Percentiles rank a stretch among this genome's conserved stretches.
phyloP scores from a whole-genome alignment of 148 eudicot genomes.

The Linanthus parryae region DNA sequence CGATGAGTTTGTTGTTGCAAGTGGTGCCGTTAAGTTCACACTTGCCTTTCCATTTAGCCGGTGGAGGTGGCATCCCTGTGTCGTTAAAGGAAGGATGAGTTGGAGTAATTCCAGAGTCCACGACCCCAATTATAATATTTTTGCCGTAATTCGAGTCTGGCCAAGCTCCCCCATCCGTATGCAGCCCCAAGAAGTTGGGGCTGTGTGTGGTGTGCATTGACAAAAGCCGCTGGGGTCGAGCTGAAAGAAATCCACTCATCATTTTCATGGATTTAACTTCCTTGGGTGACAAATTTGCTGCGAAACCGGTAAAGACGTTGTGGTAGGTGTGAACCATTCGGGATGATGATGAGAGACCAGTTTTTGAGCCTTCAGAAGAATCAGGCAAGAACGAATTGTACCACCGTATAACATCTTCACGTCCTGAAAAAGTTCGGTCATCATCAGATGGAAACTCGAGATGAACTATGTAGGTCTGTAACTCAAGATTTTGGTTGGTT shows the following conservation, averaged over 20 bases:
- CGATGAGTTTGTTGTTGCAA: constrained; percentile 5
- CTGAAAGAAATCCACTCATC: constrained; percentile 17
- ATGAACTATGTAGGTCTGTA: too few relatives aligned
- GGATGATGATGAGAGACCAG: neutral
- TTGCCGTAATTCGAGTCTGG: constrained; percentile 18
- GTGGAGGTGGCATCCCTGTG: constrained; percentile 17
- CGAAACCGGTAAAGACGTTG: constrained; percentile 16
- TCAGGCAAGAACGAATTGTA: constrained; percentile 17
- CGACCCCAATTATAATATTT: constrained; percentile 32
- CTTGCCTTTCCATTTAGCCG: constrained; percentile 23
- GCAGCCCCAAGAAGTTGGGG: constrained; percentile 25
- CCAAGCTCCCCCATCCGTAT: constrained; percentile 17
- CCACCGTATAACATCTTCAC: too few relatives aligned
- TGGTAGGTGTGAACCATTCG: constrained; percentile 16
- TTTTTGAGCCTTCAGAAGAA: neutral
- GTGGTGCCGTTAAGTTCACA: neutral
- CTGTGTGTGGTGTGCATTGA: constrained; percentile 25
- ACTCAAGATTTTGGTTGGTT: too few relatives aligned
- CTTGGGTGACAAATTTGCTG: constrained; percentile 23
- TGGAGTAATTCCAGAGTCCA: constrained; percentile 38
- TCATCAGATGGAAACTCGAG: too few relatives aligned
- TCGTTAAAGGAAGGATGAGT: constrained; percentile 22
- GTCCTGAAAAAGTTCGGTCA: too few relatives aligned
- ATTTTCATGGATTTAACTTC: constrained; percentile 19
- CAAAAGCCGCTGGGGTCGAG: constrained; percentile 1